phyloP scores from a whole-genome alignment of 2,329 filamentous ascomycete species.

The Stagonosporopsis cucurbitacearum region DNA sequence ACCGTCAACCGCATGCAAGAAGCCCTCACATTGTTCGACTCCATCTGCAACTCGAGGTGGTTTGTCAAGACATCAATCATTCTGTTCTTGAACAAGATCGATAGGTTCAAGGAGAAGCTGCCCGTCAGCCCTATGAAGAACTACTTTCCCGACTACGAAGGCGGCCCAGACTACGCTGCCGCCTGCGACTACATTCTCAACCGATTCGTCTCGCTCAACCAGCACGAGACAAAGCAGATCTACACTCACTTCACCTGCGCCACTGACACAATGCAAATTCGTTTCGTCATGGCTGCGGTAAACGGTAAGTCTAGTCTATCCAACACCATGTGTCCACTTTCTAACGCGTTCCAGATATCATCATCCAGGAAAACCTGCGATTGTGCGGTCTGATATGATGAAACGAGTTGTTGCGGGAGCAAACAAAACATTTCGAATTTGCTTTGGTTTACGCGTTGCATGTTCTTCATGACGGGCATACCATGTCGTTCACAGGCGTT shows the following conservation, averaged over 20 bases:
- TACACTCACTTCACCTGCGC: conserved; percentile 99
- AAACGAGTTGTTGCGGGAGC: conserved; percentile 26
- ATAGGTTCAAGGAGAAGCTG: conserved; percentile 77
- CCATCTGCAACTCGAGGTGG: conserved; percentile 75
- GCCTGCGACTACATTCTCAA: conserved; percentile 99
- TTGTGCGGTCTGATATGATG: conserved; percentile 93
- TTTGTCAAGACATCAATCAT: conserved; percentile 77
- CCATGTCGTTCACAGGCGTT: conserved; percentile 47
- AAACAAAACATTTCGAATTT: conserved; percentile 37
- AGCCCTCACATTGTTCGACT: conserved; percentile 73
- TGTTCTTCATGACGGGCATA: conserved; percentile 43
- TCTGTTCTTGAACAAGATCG: conserved; percentile 77
- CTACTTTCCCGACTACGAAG: conserved; percentile 80
- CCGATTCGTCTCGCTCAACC: conserved; percentile 96
- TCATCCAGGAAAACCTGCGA: conserved; percentile 99
- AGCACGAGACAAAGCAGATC: conserved; percentile 99
- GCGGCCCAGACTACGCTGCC: conserved; percentile 89
- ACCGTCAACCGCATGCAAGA: conserved; percentile 80
- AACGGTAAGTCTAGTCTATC: conserved; percentile 72
- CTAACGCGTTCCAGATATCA: conserved; percentile 79
- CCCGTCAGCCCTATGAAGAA: conserved; percentile 77
- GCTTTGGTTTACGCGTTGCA: conserved; percentile 47
- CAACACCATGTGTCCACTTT: not conserved
- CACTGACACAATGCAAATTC: conserved; percentile 97
- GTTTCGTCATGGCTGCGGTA: conserved; percentile 99